A percentile compares a stretch with the other conserved stretches of the same genome.
These are phyloP conservation scores for Coprinellus micaceus DNA, from an alignment of 768 basidiomycete species.

Conservation along the genomic window DNA sequence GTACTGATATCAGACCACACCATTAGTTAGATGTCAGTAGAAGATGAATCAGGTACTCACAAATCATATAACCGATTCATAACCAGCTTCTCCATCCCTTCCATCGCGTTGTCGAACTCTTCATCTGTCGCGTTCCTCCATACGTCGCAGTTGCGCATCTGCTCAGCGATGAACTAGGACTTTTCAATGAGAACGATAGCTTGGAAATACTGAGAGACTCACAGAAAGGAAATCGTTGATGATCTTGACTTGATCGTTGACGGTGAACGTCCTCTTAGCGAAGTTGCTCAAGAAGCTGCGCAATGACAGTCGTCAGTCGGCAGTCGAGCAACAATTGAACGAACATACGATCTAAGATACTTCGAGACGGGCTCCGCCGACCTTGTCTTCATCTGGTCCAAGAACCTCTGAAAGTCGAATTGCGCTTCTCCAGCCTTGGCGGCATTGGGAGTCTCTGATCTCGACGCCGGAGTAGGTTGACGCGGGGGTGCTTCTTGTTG, in stretches of 20 bases:
- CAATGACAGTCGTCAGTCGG: not conserved
- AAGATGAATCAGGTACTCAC: constrained; percentile 45
- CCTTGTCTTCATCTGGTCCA: constrained; percentile 90
- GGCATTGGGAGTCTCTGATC: constrained; percentile 22
- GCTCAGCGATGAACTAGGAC: constrained; percentile 76
- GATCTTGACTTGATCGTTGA: constrained; percentile 91
- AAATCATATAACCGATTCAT: constrained; percentile 97
- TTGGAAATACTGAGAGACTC: constrained; percentile 22
- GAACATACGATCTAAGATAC: constrained; percentile 87
- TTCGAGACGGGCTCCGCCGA: constrained; percentile 90
- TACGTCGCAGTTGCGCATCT: constrained; percentile 81
- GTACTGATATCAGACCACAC: constrained; percentile 50
- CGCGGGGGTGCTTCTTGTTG: constrained; percentile 37
- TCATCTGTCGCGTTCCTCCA: constrained; percentile 76
- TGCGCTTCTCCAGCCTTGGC: constrained; percentile 35
- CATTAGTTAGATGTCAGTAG: not conserved
- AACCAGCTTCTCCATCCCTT: constrained; percentile 99
- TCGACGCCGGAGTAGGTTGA: constrained; percentile 10
- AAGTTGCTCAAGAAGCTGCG: constrained; percentile 90
- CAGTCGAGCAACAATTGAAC: not conserved
- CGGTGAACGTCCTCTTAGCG: constrained; percentile 84
- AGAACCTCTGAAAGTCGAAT: constrained; percentile 93
- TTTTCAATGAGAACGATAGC: not conserved
- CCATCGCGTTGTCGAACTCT: constrained; percentile 95
- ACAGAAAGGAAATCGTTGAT: constrained; percentile 92